Conservation (phyloP, 2,329 filamentous ascomycete species). For the Juglanconis sp. region DNA sequence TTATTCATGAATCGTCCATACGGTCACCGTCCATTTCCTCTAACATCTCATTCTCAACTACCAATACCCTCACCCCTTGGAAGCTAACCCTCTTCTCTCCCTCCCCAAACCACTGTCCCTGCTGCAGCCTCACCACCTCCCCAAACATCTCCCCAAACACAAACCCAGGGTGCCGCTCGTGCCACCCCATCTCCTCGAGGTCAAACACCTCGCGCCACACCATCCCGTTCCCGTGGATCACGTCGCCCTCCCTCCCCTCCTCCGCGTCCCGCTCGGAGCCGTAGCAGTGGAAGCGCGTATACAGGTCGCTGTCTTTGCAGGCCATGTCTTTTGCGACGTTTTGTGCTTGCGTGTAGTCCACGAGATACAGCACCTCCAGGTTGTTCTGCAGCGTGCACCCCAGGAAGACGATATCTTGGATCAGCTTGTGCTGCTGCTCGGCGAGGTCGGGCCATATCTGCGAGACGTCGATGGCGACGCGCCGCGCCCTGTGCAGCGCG, state of each 20-base stretch:
- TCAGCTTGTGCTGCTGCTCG: background rate
- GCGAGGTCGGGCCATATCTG: slow-evolving; percentile 13
- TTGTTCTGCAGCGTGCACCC: slow-evolving; percentile 18
- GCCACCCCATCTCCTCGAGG: slow-evolving; percentile 30
- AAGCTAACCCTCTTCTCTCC: slow-evolving; percentile 23
- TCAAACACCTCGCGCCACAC: slow-evolving; percentile 32
- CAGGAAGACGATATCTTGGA: slow-evolving; percentile 18
- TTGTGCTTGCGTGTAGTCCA: slow-evolving; percentile 10
- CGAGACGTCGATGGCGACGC: slow-evolving; percentile 18
- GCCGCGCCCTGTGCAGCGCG: slow-evolving; percentile 14
- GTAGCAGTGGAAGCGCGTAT: slow-evolving; percentile 22
- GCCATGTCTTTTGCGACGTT: slow-evolving; percentile 16
- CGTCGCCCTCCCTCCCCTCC: slow-evolving; percentile 23
- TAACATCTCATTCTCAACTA: slow-evolving; percentile 8
- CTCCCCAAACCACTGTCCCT: slow-evolving; percentile 23
- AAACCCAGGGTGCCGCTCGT: slow-evolving; percentile 26
- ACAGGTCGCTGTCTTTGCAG: slow-evolving; percentile 20
- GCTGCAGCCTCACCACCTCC: slow-evolving; percentile 29
- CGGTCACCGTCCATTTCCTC: background rate
- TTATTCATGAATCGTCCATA: background rate
- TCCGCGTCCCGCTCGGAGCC: slow-evolving; percentile 8
- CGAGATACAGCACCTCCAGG: slow-evolving; percentile 20
- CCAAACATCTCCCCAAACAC: slow-evolving; percentile 29
- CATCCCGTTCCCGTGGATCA: slow-evolving; percentile 28
- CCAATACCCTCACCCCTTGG: slow-evolving; percentile 13